phyloP scores from a whole-genome alignment of 2,329 filamentous ascomycete species.

The Paecilomyces sp. region DNA sequence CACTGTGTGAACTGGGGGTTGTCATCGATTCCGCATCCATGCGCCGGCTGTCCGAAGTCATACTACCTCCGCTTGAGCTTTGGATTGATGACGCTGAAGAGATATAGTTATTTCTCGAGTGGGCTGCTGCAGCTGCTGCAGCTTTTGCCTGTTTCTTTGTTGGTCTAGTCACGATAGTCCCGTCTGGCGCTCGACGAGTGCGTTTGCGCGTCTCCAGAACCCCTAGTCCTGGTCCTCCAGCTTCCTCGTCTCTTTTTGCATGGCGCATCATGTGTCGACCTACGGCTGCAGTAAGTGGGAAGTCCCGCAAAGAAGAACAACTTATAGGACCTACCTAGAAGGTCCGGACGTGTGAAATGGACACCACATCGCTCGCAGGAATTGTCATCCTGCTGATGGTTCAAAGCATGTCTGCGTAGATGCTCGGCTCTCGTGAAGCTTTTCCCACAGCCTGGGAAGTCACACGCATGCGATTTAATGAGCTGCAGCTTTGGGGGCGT shows the following conservation, averaged over 20 bases:
- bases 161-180: slow-evolving; percentile 39
- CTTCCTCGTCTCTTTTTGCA: slow-evolving; percentile 45
- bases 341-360: slow-evolving; percentile 55
- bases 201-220: slow-evolving; percentile 45
- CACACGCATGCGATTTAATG: slow-evolving; percentile 25
- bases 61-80: slow-evolving; percentile 1
- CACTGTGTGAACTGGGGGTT: background rate
- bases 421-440: slow-evolving; percentile 53
- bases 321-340: slow-evolving; percentile 41
- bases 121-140: slow-evolving; percentile 1
- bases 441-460: slow-evolving; percentile 43
- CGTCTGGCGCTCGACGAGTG: slow-evolving; percentile 42
- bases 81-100: slow-evolving; percentile 1
- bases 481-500: background rate
- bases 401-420: slow-evolving; percentile 51
- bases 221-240: slow-evolving; percentile 40
- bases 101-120: slow-evolving; percentile 7
- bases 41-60: background rate
- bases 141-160: slow-evolving; percentile 16
- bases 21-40: background rate
- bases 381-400: slow-evolving; percentile 47
- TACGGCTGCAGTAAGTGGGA: slow-evolving; percentile 15
- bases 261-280: slow-evolving; percentile 52
- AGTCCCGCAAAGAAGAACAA: slow-evolving; percentile 12
- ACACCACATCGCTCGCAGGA: slow-evolving; percentile 54